Conservation (phyloP, 2,329 filamentous ascomycete species). For the Sarocladium brachiariae region DNA sequence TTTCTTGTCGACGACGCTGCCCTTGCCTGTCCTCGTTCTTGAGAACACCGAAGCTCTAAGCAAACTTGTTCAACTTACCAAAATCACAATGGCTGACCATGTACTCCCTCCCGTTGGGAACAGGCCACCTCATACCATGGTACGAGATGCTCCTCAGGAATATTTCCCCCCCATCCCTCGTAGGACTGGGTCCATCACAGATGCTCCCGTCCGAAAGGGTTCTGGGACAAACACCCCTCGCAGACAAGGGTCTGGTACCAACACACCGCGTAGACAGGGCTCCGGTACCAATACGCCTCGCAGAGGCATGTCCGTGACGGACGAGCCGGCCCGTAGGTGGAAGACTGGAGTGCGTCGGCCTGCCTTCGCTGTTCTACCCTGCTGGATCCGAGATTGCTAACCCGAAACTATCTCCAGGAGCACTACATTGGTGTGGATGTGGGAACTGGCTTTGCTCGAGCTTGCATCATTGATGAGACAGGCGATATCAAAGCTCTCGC, state of each 20-base stretch:
- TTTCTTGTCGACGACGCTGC: too few relatives aligned
- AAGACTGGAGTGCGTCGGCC: conserved; percentile 8
- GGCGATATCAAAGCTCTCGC: conserved; percentile 79
- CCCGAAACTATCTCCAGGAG: conserved; percentile 30
- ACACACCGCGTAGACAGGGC: conserved; percentile 4
- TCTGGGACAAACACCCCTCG: conserved; percentile 7
- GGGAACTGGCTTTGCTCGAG: conserved; percentile 88
- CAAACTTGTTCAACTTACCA: not conserved
- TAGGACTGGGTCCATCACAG: conserved; percentile 8
- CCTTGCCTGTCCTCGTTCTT: too few relatives aligned
- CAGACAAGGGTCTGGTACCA: conserved; percentile 10
- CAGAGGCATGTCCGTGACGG: conserved; percentile 7
- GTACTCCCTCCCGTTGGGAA: not conserved
- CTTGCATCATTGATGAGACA: conserved; percentile 87
- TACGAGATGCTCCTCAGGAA: conserved; percentile 16
- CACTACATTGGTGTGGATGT: conserved; percentile 86
- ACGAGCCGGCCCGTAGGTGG: conserved; percentile 6
- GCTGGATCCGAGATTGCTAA: conserved; percentile 10
- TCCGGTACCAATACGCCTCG: conserved; percentile 8
- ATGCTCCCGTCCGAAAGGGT: conserved; percentile 5
- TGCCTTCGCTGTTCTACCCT: conserved; percentile 1
- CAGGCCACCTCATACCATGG: conserved; percentile 27
- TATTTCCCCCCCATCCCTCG: conserved; percentile 7
- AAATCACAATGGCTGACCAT: not conserved
- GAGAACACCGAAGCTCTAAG: conserved; percentile 15